Base-by-base conservation (phyloP, 495 filamentous ascomycete species). In the Opeltia flavorubescens region DNA sequence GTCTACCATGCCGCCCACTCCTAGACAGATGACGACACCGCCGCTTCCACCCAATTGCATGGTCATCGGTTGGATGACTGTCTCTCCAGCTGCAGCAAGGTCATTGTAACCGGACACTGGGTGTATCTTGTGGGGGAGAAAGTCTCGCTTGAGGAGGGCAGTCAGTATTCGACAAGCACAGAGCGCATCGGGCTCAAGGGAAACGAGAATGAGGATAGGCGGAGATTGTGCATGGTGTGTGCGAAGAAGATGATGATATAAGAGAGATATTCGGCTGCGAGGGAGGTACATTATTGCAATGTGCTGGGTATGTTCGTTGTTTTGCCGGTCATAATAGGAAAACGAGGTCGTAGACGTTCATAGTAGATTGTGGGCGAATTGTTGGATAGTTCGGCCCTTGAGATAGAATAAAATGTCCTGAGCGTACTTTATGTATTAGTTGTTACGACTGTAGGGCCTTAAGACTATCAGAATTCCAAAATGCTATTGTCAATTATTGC, bases 71-170 rank as follows among this genome's bases (percentile, higher is more conserved):
- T 67, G 69, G 45, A 95, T 77, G 42, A 91, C 69, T 50, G 86
- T 78, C 59, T 76, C 69, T 25, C 86, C 86, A 24, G 77, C 78
- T 55, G 78, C 76, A 56, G 83, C 69, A 30, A 98, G 80, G 57
- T 96, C 91, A 51, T 77, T 80, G 78, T 95, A 95, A 27, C 91
- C 91, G 13, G 83, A 75, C 29, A 98, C 80, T 4, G 93, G 91
- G 54, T 94, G 85, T 50, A 96, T 94, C 70, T 94, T 95, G 66
- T 96, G 89, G n/a, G 82, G 81, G 53, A 98, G 93, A 59, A 89
- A 96, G 70, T 98, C 91, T 69, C 86, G 83, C 68, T 89, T 95
- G 43, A 98, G 71, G 15, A 96, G 74, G 12, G 79, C 74, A 1
- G 91, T 91, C 13, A 98, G 76, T 46, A 98, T 96, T 43, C 89